Percentiles rank a stretch among this genome's conserved stretches.
These are phyloP conservation scores for Verticillium dahliae DNA, from an alignment of 2,329 filamentous ascomycete species.

Conservation along the genomic window DNA sequence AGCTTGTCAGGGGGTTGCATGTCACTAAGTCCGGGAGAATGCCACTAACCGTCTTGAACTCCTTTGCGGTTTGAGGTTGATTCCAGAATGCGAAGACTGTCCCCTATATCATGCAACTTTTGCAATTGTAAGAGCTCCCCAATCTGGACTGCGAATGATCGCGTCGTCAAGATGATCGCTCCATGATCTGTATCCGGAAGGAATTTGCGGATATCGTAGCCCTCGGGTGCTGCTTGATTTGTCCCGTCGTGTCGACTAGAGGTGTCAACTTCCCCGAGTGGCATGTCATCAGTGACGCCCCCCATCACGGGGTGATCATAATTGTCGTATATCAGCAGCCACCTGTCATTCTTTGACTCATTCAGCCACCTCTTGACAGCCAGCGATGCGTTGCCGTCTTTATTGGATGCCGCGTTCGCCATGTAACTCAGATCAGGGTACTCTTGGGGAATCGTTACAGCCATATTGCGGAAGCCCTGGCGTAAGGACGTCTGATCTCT, in stretches of 20 bases:
- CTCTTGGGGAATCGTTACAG: background rate
- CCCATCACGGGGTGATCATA: constrained; percentile 26
- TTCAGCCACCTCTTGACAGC: constrained; percentile 31
- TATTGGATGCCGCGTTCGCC: background rate
- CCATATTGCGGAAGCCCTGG: background rate
- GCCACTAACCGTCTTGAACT: background rate
- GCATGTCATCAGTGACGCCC: background rate
- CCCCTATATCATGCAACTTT: background rate
- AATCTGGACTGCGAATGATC: constrained; percentile 22
- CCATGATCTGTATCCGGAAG: constrained; percentile 27
- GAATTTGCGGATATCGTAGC: constrained; percentile 22
- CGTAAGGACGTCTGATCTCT: background rate
- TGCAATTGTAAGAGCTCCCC: constrained; percentile 12
- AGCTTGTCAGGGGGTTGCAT: background rate
- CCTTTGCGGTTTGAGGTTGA: background rate
- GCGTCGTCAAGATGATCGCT: constrained; percentile 33
- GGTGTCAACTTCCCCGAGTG: background rate
- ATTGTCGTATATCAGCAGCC: constrained; percentile 34
- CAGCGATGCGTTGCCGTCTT: constrained; percentile 11
- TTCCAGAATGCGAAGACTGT: background rate
- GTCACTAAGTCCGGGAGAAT: background rate
- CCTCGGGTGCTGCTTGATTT: constrained; percentile 1
- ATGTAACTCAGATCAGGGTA: background rate
- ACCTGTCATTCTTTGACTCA: constrained; percentile 23
- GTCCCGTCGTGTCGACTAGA: background rate